phyloP scores from a whole-genome alignment of 371 early-diverging fungal species.

The Mycotypha africana region DNA sequence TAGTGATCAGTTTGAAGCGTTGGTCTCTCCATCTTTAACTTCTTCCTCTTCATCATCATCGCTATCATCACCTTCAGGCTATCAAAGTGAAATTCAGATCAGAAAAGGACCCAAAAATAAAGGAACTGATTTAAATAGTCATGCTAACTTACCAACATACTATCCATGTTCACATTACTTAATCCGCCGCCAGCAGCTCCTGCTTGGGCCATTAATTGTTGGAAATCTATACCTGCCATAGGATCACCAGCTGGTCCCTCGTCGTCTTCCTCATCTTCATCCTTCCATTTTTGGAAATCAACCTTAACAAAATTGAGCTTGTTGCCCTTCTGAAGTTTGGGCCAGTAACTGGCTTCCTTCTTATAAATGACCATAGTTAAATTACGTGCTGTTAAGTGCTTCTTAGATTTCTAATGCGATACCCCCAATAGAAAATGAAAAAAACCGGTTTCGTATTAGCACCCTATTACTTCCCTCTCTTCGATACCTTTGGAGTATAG shows the following conservation, averaged over 20 bases:
- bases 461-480: too few relatives aligned
- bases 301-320: constrained; percentile 81
- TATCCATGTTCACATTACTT: too few relatives aligned
- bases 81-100: too few relatives aligned
- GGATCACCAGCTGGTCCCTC: constrained; percentile 37
- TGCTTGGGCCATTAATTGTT: constrained; percentile 35
- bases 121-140: too few relatives aligned
- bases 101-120: too few relatives aligned
- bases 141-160: too few relatives aligned
- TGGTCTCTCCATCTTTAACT: too few relatives aligned
- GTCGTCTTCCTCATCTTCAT: constrained; percentile 92
- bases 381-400: constrained; percentile 62
- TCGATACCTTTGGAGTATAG: too few relatives aligned
- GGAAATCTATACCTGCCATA: constrained; percentile 46
- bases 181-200: constrained; percentile 33
- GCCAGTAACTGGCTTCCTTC: constrained; percentile 78
- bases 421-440: too few relatives aligned
- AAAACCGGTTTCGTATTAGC: too few relatives aligned
- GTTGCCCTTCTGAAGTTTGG: constrained; percentile 70
- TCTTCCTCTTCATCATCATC: constrained; percentile 23
- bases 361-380: constrained; percentile 66
- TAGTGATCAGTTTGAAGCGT: too few relatives aligned
- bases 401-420: constrained; percentile 63
- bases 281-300: constrained; percentile 89
- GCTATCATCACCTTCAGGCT: constrained; percentile 36